Evolutionary conservation across 2,329 filamentous ascomycete genomes (phyloP).

Genomic region (Microcyclosporella mali): DNA sequence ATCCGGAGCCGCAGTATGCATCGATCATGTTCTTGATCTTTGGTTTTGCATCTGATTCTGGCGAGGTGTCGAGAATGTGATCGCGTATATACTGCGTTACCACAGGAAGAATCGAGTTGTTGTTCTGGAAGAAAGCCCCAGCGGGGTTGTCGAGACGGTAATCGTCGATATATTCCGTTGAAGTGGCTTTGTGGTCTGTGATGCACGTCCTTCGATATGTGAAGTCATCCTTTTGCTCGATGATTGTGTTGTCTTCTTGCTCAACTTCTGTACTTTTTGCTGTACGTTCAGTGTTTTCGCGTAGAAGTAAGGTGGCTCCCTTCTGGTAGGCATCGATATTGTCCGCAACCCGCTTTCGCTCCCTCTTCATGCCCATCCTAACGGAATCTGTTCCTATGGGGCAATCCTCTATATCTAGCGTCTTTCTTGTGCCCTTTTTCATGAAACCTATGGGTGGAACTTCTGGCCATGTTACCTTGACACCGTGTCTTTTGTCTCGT

Average conservation of each 20-base stretch:
- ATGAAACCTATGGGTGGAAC: constrained; percentile 86
- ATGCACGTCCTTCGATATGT: constrained; percentile 82
- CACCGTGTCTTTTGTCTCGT: constrained; percentile 45
- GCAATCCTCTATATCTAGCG: constrained; percentile 94
- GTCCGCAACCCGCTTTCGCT: constrained; percentile 66
- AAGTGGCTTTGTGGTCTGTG: constrained; percentile 74
- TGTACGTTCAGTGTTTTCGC: constrained; percentile 72
- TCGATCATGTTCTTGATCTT: constrained; percentile 84
- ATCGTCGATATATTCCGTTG: constrained; percentile 80
- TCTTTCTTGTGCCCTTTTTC: constrained; percentile 69
- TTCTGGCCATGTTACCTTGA: constrained; percentile 52
- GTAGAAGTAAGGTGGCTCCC: constrained; percentile 81
- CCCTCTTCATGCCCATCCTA: constrained; percentile 67
- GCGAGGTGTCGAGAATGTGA: constrained; percentile 53
- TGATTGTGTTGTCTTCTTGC: constrained; percentile 38
- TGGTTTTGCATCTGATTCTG: constrained; percentile 17
- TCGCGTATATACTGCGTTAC: constrained; percentile 85
- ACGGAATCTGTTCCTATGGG: constrained; percentile 89
- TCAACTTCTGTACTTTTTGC: constrained; percentile 38
- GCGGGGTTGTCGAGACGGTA: constrained; percentile 87
- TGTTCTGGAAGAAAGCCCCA: constrained; percentile 97
- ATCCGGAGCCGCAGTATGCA: constrained; percentile 92
- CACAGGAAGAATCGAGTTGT: constrained; percentile 86
- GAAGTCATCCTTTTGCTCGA: constrained; percentile 53
- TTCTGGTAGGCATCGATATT: constrained; percentile 67